Percentiles rank a stretch among this genome's conserved stretches.
phyloP scores from a whole-genome alignment of 2,329 filamentous ascomycete species.

The Cladophialophora bantiana region DNA sequence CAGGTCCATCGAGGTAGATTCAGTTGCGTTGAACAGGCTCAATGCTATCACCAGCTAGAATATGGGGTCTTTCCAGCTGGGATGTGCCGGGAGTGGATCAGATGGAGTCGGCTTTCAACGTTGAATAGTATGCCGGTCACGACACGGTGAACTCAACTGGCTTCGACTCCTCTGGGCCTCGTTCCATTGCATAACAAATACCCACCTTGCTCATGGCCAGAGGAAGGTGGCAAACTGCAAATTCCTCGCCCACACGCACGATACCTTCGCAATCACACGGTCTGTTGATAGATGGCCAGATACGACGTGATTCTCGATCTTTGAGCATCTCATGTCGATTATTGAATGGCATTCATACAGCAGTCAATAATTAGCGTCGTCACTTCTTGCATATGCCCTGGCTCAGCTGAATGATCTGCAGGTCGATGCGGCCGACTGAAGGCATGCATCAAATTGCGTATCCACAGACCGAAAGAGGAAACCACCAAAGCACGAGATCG shows the following conservation, averaged over 20 bases:
- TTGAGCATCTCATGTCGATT: neutral
- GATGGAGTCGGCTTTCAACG: neutral
- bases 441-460: too few species aligned
- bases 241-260: neutral
- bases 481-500: too few species aligned
- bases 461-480: too few species aligned
- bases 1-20: neutral
- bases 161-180: neutral
- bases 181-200: neutral
- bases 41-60: neutral
- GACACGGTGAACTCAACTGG: neutral
- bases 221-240: neutral
- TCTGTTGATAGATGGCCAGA: neutral
- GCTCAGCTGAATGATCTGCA: too few species aligned
- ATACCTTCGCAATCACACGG: neutral
- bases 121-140: neutral
- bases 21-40: neutral
- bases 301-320: neutral
- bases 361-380: neutral
- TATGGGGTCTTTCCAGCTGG: neutral
- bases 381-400: too few species aligned
- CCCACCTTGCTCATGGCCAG: neutral
- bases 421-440: too few species aligned
- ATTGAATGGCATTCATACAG: neutral
- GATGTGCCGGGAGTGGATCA: neutral